A percentile compares a stretch with the other conserved stretches of the same genome.
Evolutionary conservation across 2,329 filamentous ascomycete species (phyloP).

Genomic region (Sarocladium strictum): DNA sequence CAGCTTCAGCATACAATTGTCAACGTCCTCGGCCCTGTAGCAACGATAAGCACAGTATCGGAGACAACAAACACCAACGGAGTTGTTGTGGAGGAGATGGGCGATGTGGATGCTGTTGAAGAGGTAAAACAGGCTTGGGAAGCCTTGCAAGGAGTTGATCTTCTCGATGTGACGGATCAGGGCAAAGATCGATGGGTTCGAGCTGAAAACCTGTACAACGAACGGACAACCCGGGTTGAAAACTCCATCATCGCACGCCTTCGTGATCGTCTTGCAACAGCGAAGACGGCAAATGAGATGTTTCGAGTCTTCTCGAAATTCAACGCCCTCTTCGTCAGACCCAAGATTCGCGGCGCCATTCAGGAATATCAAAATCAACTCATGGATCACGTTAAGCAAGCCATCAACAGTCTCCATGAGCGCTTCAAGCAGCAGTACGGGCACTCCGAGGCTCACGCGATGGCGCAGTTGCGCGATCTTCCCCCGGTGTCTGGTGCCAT

Average conservation of each 20-base stretch:
- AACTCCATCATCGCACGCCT: constrained; percentile 97
- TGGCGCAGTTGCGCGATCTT: constrained; percentile 94
- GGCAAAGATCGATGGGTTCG: constrained; percentile 90
- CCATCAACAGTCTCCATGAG: constrained; percentile 88
- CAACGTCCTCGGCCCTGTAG: constrained; percentile 83
- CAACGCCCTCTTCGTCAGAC: constrained; percentile 95
- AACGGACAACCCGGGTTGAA: constrained; percentile 92
- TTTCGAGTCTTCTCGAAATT: constrained; percentile 99
- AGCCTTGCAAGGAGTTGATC: constrained; percentile 87
- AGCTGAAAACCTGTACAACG: constrained; percentile 94
- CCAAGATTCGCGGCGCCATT: constrained; percentile 98
- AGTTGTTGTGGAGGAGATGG: constrained; percentile 85
- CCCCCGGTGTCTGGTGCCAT: constrained; percentile 95
- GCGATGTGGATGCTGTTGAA: constrained; percentile 93
- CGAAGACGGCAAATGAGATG: constrained; percentile 98
- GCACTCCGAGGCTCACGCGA: constrained; percentile 93
- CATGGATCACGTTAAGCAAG: constrained; percentile 95
- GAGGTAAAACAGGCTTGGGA: constrained; percentile 95
- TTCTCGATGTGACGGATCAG: constrained; percentile 84
- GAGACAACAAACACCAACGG: constrained; percentile 51
- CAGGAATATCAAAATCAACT: constrained; percentile 97
- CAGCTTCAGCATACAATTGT: constrained; percentile 94
- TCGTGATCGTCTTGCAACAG: constrained; percentile 85
- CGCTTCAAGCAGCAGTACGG: constrained; percentile 99
- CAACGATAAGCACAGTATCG: constrained; percentile 46